Base-by-base conservation (phyloP, 495 filamentous ascomycete genomes). In the Platismatia glauca region DNA sequence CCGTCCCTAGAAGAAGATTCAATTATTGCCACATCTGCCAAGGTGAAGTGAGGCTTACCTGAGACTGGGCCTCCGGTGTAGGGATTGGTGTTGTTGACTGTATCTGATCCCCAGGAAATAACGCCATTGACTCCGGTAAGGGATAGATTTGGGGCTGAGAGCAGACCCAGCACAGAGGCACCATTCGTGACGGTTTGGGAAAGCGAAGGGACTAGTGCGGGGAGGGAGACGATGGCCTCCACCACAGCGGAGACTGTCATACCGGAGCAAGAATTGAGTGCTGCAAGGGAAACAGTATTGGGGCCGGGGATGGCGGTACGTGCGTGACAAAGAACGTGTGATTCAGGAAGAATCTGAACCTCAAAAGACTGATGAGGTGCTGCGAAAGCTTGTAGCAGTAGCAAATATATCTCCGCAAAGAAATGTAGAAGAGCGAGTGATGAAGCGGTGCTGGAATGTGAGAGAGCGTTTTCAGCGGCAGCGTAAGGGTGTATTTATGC, bases 31-130 rank as follows among this genome's bases (percentile, higher is more conserved):
- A 20, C 16, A 43, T 43, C 16, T 39, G 13, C 7, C 13, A 2
- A 15, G n/a, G 8, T 24, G 44, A 12, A 8, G n/a, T 27, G 8
- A 9, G n/a, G 12, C 44, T 48, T 27, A 48, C 44, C 44, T 6
- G 44, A 24, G 44, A 48, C 7, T 7, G 50, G 35, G 27, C 39
- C 43, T 18, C 31, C 62, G 8, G 64, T 68, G 58, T 81, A 82
- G 0, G 74, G 77, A 62, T 80, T 79, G 56, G 72, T 81, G 16
- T 67, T 70, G 4, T 31, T 67, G 38, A 77, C 75, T 31, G 71
- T 76, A 22, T 71, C 69, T 4, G 67, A 62, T 20, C 80, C 81
- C 82, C 82, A 84, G 11, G 81, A 81, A 43, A 65, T 77, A 24
- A 75, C 77, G 39, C 73, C 62, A 2, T 73, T 75, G 12, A 76